Base-by-base conservation (phyloP, 2,329 filamentous ascomycete genomes). In the Alternaria gaisen region DNA sequence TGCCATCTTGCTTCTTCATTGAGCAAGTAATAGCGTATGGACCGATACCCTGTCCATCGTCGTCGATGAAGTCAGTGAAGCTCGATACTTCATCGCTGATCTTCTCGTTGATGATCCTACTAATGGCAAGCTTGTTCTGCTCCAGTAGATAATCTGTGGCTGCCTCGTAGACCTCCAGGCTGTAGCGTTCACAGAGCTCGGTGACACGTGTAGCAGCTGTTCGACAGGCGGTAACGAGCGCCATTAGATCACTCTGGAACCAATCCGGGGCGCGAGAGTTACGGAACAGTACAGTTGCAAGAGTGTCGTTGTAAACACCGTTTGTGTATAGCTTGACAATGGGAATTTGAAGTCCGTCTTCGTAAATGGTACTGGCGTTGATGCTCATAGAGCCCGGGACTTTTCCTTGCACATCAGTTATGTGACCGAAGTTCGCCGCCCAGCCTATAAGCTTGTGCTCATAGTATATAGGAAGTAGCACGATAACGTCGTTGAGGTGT, bases 341-440 rank as follows among this genome's bases (percentile, higher is more conserved):
- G 0, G 83, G 83, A 22, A 85, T 83, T 65, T 85, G 83, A 1
- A 85, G 72, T 3, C 83, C 83, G 48, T 85, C 83, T 48, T 84
- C 82, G 60, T 80, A 84, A 8, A 84, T 78, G 1, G 81, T 83
- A 5, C 73, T 77, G 1, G 82, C 80, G 48, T 83, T 82, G 62
- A 84, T 82, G 9, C 81, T 83, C 81, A 84, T 82, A 24, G 81
- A 83, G 1, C 83, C 83, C 0, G 83, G 83, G 0, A 84, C 83
- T 54, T 82, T 83, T 20, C 82, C 83, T 60, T 77, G 75, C 1
- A 79, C 66, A 54, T 79, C 76, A 0, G 83, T 84, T 58, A 84
- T 67, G 61, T 85, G 83, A 1, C 83, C 83, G 55, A 85, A 85
- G 60, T 84, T 83, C 16, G 83, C 82, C 1, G 82, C 80, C 79